Base-by-base conservation (phyloP, 257 asterid genomes). In the Misopates orontium region DNA sequence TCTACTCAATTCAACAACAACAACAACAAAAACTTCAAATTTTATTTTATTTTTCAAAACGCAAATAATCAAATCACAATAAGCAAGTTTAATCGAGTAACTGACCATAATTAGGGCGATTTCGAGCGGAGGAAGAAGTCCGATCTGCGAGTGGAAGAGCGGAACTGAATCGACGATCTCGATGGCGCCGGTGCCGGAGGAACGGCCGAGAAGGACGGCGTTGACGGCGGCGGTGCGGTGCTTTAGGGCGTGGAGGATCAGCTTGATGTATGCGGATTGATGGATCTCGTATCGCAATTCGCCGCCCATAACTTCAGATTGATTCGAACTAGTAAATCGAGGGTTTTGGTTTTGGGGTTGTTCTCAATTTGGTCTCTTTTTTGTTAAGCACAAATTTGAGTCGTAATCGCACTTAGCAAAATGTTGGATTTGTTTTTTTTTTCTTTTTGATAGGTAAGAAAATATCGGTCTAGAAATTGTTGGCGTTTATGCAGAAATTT, bases 81-180 rank as follows among this genome's bases (percentile, higher is more conserved):
- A 68, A 45, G 51, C 51, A 10, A 22, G 14, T 4, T 12, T 9
- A 20, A 51, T 17, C n/a, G 11, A 21, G 52, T 8, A 49, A 80
- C 76, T 62, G 40, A 89, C 95, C 96, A 93, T 87, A 53, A 82
- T 86, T 8, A 93, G 97, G 17, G 99, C 90, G 60, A 93, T 90
- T 72, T 93, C 97, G 60, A 93, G 97, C 0, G 95, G 95, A 68
- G 95, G 94, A 8, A 93, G 94, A 39, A 94, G 81, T 57, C 95
- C 92, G 79, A 94, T 88, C 85, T 90, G 96, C 25, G 97, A 86
- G 72, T 94, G 99, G 77, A 90, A 94, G 61, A 94, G 97, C 1
- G 97, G 93, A 4, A 94, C 96, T 15, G 96, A 82, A 40, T 94
- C 99, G 23, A 80, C 77, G 67, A 94, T 85, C 79, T 94, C 99